These are phyloP conservation scores for Barnettozyma populi DNA, from an alignment of 805 yeast species.

Conservation along the genomic window DNA sequence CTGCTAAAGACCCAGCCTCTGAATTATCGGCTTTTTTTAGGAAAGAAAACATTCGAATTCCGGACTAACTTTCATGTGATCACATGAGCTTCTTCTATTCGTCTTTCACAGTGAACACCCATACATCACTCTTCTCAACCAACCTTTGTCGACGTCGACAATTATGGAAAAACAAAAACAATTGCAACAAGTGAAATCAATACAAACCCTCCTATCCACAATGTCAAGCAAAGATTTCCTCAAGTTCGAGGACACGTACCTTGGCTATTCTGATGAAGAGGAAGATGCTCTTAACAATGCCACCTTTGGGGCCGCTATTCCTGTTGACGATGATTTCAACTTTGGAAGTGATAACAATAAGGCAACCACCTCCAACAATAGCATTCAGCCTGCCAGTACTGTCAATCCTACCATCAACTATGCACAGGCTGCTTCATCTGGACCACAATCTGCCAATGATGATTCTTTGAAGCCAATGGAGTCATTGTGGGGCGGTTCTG, in stretches of 20 bases:
- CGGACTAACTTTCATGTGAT: not conserved
- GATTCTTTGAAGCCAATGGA: slow-evolving; percentile 62
- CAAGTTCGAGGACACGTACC: slow-evolving; percentile 82
- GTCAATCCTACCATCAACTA: slow-evolving; percentile 30
- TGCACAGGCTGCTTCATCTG: slow-evolving; percentile 36
- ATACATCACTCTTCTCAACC: not conserved
- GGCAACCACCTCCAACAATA: slow-evolving; percentile 1
- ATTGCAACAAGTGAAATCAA: not conserved
- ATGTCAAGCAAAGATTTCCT: slow-evolving; percentile 29
- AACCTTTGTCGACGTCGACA: not conserved
- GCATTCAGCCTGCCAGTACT: slow-evolving; percentile 10
- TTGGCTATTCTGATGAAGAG: slow-evolving; percentile 63
- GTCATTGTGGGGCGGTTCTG: slow-evolving; percentile 52
- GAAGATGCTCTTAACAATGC: slow-evolving; percentile 80
- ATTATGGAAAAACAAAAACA: not conserved
- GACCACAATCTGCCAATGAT: slow-evolving; percentile 24
- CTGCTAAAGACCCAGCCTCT: not conserved
- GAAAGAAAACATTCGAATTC: not conserved
- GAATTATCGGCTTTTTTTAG: not conserved
- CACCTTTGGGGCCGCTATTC: slow-evolving; percentile 60
- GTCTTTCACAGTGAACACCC: too few relatives aligned
- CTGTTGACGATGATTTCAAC: slow-evolving; percentile 58
- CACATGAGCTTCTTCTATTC: not conserved
- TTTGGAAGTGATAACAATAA: slow-evolving; percentile 38
- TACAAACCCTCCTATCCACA: not conserved